A percentile compares a stretch with the other conserved stretches of the same genome.
Conservation (phyloP, 2,329 filamentous ascomycete species). For the Beauveria varroae region DNA sequence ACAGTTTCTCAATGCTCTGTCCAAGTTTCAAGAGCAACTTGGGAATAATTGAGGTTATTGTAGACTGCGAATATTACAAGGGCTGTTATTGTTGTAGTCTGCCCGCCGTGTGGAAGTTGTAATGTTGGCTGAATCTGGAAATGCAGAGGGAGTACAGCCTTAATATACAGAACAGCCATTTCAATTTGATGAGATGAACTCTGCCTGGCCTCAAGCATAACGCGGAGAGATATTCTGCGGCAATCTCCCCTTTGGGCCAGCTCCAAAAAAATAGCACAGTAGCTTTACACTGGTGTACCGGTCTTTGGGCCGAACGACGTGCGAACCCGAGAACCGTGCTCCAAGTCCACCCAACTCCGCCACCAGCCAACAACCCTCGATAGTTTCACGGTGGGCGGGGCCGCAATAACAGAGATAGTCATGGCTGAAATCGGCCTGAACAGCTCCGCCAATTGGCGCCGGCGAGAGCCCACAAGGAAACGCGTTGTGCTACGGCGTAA, state of each 20-base stretch:
- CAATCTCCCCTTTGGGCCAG: not conserved
- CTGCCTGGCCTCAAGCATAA: not conserved
- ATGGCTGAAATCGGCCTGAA: not conserved
- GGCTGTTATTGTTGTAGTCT: too few species aligned
- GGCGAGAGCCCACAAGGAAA: not conserved
- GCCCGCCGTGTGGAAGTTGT: too few species aligned
- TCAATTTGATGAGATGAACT: not conserved
- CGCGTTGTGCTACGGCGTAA: not conserved
- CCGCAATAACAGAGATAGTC: not conserved
- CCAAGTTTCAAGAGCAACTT: too few species aligned
- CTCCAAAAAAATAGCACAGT: not conserved
- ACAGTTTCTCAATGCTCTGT: not conserved
- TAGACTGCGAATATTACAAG: too few species aligned
- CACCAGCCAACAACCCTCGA: not conserved
- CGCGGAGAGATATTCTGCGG: not conserved
- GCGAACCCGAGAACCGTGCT: not conserved
- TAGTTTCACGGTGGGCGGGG: constrained; percentile 1
- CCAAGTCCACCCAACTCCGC: constrained; percentile 9
- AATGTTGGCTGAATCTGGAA: too few species aligned
- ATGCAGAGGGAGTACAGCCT: too few species aligned
- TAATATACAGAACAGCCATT: too few species aligned
- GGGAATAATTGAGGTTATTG: too few species aligned
- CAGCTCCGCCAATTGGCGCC: not conserved
- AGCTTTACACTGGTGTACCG: too few species aligned
- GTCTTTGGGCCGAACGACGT: not conserved